Evolutionary conservation across 306 rosid genomes (phyloP).

Genomic region (Prosopis cineraria): DNA sequence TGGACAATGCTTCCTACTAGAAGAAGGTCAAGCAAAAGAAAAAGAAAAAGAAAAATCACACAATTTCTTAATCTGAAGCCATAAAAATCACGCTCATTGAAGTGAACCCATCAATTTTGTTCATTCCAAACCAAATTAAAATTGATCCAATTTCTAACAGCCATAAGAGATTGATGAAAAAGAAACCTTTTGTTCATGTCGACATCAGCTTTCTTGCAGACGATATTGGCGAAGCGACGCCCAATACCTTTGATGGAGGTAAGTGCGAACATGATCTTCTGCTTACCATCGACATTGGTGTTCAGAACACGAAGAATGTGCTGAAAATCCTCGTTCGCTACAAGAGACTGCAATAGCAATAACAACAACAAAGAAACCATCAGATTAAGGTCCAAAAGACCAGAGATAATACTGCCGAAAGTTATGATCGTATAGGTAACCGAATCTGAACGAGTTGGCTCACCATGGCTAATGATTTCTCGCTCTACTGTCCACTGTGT

Average conservation of each 20-base stretch:
- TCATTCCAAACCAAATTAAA: neutral
- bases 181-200: slow-evolving; percentile 22
- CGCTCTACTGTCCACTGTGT: neutral
- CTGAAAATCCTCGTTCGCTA: slow-evolving; percentile 17
- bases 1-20: neutral
- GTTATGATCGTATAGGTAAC: neutral
- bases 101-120: neutral
- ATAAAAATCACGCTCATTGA: neutral
- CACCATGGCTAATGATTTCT: neutral
- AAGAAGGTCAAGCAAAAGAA: neutral
- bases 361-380: neutral
- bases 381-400: neutral
- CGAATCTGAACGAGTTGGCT: neutral
- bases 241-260: slow-evolving; percentile 26
- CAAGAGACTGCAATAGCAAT: neutral
- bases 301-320: slow-evolving; percentile 24
- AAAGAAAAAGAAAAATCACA: too few relatives aligned
- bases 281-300: slow-evolving; percentile 17
- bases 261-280: slow-evolving; percentile 23
- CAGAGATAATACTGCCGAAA: neutral
- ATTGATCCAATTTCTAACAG: neutral
- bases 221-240: slow-evolving; percentile 33
- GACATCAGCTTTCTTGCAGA: slow-evolving; percentile 34
- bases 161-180: neutral
- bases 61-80: neutral